Base-by-base conservation (phyloP, 805 yeast species). In the Jamesozyma jinghongensis region DNA sequence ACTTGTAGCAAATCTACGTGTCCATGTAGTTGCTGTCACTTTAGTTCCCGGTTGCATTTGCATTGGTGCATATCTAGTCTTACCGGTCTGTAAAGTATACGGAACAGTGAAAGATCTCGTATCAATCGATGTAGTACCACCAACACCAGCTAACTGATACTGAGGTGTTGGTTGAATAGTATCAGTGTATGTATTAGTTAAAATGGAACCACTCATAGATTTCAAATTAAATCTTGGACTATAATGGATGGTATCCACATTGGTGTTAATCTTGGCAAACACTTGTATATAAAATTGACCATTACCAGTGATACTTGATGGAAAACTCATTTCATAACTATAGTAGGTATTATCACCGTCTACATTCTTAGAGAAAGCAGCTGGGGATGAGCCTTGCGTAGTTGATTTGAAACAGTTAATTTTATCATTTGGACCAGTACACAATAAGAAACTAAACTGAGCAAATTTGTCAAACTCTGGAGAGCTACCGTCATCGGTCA, bases 31-130 rank as follows among this genome's bases (percentile, higher is more conserved):
- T 30, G 68, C 74, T 0, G 95, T 83, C 19, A 86, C 74, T 8
- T 64, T 65, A 1, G 82, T 54, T 3, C 81, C 84, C 5, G 98
- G 97, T 63, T 86, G 95, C 44, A 69, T 59, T 65, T 88, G 97
- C 95, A 87, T 85, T 40, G 97, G 96, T 1, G 97, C 97, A 61
- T 65, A 85, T 52, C 88, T 74, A 8, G 84, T 75, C 17, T 51
- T 61, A 25, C 95, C 95, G 0, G 92, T 81, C 65, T 90, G 97
- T 51, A 52, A 47, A 3, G 85, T 73, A 64, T 88, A 90, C 2
- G 94, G 73, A 5, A 87, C 65, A 3, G 79, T 57, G 59, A 81
- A 81, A 2, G 86, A 79, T 11, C 58, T 62, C 26, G 66, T 60
- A 49, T 67, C 70, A 20, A 67, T 67, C 5, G 34, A 12, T 3